Conservation (phyloP, 108 stramenopile species). For the Nitzschia sp. region DNA sequence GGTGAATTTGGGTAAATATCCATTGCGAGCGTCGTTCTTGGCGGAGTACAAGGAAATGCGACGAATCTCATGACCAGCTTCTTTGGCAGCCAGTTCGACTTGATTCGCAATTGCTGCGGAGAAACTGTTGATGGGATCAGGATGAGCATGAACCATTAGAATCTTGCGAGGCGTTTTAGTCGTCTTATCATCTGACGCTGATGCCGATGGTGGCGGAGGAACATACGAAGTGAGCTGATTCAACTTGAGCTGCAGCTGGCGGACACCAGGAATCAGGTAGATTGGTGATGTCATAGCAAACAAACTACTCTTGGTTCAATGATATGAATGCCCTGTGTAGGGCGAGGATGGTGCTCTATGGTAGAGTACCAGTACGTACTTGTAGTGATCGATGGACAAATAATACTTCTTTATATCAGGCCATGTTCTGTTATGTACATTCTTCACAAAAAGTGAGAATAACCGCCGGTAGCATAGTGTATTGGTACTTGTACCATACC, state of each 20-base stretch:
- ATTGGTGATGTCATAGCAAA: conserved; percentile 4
- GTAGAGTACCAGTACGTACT: too few species aligned
- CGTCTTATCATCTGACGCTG: not conserved
- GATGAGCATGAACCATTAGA: conserved; percentile 20
- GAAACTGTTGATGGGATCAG: conserved; percentile 21
- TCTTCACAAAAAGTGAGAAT: too few species aligned
- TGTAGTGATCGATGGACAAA: too few species aligned
- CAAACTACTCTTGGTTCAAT: too few species aligned
- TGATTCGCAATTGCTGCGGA: conserved; percentile 26
- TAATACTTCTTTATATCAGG: too few species aligned
- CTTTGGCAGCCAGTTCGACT: conserved; percentile 16
- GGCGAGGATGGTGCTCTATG: too few species aligned
- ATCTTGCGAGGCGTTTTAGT: conserved; percentile 15
- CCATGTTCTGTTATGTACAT: too few species aligned
- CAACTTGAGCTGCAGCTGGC: conserved; percentile 15
- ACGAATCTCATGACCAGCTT: conserved; percentile 21
- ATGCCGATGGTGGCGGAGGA: conserved; percentile 21
- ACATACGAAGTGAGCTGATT: conserved; percentile 24
- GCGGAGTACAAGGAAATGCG: conserved; percentile 15
- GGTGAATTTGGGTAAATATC: conserved; percentile 10
- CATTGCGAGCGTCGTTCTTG: not conserved
- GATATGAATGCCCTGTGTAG: too few species aligned
- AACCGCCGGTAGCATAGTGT: too few species aligned
- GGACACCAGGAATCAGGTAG: conserved; percentile 18
- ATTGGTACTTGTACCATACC: too few species aligned